Evolutionary conservation across 2,329 filamentous ascomycete genomes (phyloP), one percentile per base, ranked within the genome.

Genomic region (Aphanocladium album): DNA sequence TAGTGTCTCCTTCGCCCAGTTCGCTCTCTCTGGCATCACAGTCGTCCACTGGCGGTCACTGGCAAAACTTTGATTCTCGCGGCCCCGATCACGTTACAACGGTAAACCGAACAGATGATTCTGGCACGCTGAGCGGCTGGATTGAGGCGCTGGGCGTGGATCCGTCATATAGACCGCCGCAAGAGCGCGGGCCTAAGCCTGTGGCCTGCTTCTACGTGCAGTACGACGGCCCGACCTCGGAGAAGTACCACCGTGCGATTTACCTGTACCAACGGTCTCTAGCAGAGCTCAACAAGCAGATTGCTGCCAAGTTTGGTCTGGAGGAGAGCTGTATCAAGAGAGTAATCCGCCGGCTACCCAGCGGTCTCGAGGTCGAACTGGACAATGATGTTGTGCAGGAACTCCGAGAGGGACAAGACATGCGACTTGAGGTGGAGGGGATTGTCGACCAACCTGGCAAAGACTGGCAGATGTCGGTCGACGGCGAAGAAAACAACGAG

Each of bases 111-210:
- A 80, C 79, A 0, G 85, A 87, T 57, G 83, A 85, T 23, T 77
- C 84, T 39, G 88, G 88, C 11, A 85, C 83, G 25, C 77, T 92
- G 30, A 89, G 85, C 62, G 89, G 90, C 6, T 96, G 89, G 87
- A 95, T 98, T 64, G 92, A 97, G 71, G 91, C 92, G 1, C 76
- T 96, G 8, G 95, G 91, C 35, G 91, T 98, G n/a, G 95, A 98
- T 71, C 79, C 87, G 17, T 83, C 83, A 2, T 99, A 98, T 71
- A 85, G 88, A 61, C 89, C 95, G 49, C 93, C 93, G 0, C 77
- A 82, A 1, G 90, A 96, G 68, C 84, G 83, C 61, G 77, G 81
- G 9, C 79, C 86, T 21, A 96, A 91, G 72, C 77, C 82, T 72
- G 86, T 96, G 46, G 93, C 93, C 54, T 97, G 93, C 76, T 92